Conservation (phyloP, 1,139 yeast species). For the Zygotorulaspora mrakii region DNA sequence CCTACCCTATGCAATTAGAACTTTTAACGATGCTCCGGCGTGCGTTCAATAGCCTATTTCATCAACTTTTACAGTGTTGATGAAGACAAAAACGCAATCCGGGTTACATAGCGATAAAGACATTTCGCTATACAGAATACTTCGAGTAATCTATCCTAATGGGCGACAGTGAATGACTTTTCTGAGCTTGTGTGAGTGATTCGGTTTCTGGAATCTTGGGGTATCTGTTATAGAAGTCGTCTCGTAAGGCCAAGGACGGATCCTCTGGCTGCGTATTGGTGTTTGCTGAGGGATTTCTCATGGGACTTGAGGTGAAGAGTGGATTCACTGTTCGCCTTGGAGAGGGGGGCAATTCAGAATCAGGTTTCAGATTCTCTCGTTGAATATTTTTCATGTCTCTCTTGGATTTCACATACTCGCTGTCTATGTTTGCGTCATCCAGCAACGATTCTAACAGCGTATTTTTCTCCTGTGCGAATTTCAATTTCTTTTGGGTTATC, state of each 20-base stretch:
- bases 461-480: conserved; percentile 39
- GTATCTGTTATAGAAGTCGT: conserved; percentile 31
- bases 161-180: conserved; percentile 29
- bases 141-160: conserved; percentile 32
- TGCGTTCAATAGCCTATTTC: neutral
- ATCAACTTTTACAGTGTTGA: neutral
- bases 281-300: conserved; percentile 20
- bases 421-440: conserved; percentile 35
- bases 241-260: conserved; percentile 7
- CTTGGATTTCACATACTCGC: conserved; percentile 34
- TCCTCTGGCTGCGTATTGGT: conserved; percentile 4
- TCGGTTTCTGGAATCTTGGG: conserved; percentile 36
- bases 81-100: conserved; percentile 4
- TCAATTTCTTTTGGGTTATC: conserved; percentile 56
- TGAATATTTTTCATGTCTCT: conserved; percentile 34
- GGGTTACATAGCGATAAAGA: conserved; percentile 10
- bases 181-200: conserved; percentile 20
- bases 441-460: conserved; percentile 29
- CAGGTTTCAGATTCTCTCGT: conserved; percentile 29
- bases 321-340: conserved; percentile 34
- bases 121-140: conserved; percentile 21
- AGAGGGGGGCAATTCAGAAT: conserved; percentile 33
- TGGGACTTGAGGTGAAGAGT: conserved; percentile 36
- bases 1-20: neutral
- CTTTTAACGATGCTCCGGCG: neutral